Percentiles rank a stretch among this genome's conserved stretches.
These are phyloP conservation scores for Beauveria caledonica DNA, from an alignment of 2,329 filamentous ascomycete genomes.

Conservation along the genomic window DNA sequence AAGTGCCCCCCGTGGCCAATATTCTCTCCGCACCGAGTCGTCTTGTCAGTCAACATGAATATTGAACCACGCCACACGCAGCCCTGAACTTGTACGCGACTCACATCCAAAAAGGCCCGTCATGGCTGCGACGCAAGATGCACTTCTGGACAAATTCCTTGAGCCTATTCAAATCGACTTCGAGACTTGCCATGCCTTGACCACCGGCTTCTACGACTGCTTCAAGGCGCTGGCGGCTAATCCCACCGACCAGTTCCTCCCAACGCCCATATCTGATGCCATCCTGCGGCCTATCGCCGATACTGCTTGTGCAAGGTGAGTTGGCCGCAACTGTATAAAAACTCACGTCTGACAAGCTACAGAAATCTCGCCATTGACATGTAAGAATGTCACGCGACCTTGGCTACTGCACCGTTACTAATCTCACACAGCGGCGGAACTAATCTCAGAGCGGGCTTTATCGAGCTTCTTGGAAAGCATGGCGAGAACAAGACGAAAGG, in stretches of 20 bases:
- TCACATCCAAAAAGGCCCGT: not conserved
- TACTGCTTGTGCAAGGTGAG: conserved; percentile 41
- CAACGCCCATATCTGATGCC: conserved; percentile 53
- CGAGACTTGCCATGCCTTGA: conserved; percentile 36
- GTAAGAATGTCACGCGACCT: conserved; percentile 33
- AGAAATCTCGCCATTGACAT: conserved; percentile 58
- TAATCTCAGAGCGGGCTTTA: conserved; percentile 60
- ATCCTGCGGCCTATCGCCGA: conserved; percentile 42
- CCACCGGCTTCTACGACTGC: conserved; percentile 36
- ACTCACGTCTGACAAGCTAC: not conserved
- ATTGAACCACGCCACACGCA: not conserved
- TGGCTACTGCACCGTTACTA: conserved; percentile 21
- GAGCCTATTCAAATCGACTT: conserved; percentile 41
- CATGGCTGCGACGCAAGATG: conserved; percentile 18
- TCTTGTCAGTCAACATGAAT: not conserved
- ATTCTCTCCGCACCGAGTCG: not conserved
- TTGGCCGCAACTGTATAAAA: conserved; percentile 10
- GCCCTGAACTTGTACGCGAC: conserved; percentile 5
- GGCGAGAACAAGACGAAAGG: conserved; percentile 14
- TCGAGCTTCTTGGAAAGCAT: conserved; percentile 45
- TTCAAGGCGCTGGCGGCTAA: conserved; percentile 44
- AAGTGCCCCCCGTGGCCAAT: not conserved
- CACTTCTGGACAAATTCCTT: conserved; percentile 37
- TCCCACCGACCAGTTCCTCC: conserved; percentile 47
- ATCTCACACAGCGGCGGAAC: conserved; percentile 49